Evolutionary conservation across 1,139 yeast species (phyloP).

Genomic region (Suhomyces kunorum): DNA sequence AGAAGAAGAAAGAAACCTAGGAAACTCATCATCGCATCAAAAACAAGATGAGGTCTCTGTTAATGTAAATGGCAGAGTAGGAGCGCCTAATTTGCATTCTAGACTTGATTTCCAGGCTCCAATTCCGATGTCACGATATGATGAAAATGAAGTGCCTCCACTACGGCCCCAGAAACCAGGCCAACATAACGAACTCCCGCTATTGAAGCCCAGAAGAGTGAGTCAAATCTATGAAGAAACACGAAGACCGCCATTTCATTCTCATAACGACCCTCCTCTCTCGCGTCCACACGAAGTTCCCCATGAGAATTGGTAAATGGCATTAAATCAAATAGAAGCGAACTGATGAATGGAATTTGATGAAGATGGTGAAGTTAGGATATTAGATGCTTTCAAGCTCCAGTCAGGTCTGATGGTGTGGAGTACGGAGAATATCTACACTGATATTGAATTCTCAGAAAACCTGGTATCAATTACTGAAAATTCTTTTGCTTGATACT

Average conservation of each 20-base stretch:
- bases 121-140: background rate
- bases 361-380: too few relatives aligned
- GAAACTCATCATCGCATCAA: conserved; percentile 1
- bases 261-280: background rate
- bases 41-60: too few relatives aligned
- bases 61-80: too few relatives aligned
- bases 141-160: background rate
- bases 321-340: too few relatives aligned
- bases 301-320: conserved; percentile 1
- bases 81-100: too few relatives aligned
- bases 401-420: too few relatives aligned
- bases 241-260: background rate
- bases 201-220: background rate
- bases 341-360: background rate
- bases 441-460: too few relatives aligned
- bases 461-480: too few relatives aligned
- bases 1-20: background rate
- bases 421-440: too few relatives aligned
- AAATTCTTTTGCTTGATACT: too few relatives aligned
- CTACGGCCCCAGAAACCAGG: background rate
- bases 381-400: too few relatives aligned
- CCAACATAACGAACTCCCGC: background rate
- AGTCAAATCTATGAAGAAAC: background rate
- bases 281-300: background rate
- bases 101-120: too few relatives aligned